Percentiles rank a stretch among this genome's conserved stretches.
Conservation (phyloP, 2,329 filamentous ascomycete genomes). For the Neophaeococcomyces aloes region DNA sequence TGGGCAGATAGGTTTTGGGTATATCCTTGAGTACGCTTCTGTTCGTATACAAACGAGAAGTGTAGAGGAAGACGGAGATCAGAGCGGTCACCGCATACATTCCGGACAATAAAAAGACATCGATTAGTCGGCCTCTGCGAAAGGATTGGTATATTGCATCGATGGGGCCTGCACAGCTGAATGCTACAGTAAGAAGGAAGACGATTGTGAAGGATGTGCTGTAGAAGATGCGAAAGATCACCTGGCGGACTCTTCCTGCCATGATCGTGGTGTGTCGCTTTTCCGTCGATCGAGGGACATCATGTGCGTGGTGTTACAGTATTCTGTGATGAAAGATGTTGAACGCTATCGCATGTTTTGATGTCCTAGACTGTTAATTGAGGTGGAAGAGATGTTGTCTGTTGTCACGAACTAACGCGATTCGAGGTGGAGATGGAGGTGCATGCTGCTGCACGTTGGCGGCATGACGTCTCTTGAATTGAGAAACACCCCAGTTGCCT, state of each 20-base stretch:
- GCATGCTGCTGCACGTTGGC: too few relatives aligned
- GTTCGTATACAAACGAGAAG: slow-evolving; percentile 75
- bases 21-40: slow-evolving; percentile 69
- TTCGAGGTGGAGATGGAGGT: too few relatives aligned
- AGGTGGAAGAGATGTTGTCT: too few relatives aligned
- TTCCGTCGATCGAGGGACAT: slow-evolving; percentile 8
- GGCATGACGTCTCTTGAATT: too few relatives aligned
- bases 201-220: slow-evolving; percentile 66
- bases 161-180: slow-evolving; percentile 69
- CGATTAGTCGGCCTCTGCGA: slow-evolving; percentile 55
- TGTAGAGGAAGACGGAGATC: slow-evolving; percentile 65
- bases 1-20: slow-evolving; percentile 74
- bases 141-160: slow-evolving; percentile 73
- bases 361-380: too few relatives aligned
- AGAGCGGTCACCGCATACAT: slow-evolving; percentile 63
- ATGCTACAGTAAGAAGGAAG: slow-evolving; percentile 58
- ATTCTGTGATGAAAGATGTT: too few relatives aligned
- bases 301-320: background rate
- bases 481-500: too few relatives aligned
- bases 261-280: too few relatives aligned
- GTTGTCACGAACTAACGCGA: too few relatives aligned
- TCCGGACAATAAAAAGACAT: slow-evolving; percentile 71
- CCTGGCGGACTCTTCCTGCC: slow-evolving; percentile 9
- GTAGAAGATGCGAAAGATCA: slow-evolving; percentile 72
- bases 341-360: too few relatives aligned